phyloP scores from a whole-genome alignment of 139 green algal genomes.

The Closterium sp. region DNA sequence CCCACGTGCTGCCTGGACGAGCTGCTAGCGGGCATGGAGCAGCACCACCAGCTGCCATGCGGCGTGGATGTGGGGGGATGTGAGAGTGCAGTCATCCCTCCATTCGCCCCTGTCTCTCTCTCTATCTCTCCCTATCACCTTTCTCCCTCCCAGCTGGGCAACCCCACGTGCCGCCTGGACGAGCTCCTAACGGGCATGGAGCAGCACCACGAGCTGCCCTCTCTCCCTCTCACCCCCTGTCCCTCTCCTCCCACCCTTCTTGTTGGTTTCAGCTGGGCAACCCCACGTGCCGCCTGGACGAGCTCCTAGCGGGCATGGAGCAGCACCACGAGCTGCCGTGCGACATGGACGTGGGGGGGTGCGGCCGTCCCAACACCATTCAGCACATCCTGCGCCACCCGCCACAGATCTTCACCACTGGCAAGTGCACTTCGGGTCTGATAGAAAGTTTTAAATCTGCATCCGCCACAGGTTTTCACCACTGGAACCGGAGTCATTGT shows the following conservation, averaged over 20 bases:
- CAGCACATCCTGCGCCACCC: neutral
- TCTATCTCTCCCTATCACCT: neutral
- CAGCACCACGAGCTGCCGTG: slow-evolving; percentile 12
- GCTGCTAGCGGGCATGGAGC: neutral
- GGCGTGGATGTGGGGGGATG: neutral
- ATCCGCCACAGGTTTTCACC: too few relatives aligned
- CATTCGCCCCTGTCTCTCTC: neutral
- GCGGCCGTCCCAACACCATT: neutral
- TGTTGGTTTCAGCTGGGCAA: too few relatives aligned
- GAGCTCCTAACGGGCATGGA: neutral
- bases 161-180: neutral
- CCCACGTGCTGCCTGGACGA: neutral
- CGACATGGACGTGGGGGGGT: slow-evolving; percentile 15
- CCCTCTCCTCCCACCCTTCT: neutral
- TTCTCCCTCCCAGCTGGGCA: neutral
- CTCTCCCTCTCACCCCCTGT: neutral
- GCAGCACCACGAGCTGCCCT: slow-evolving; percentile 3
- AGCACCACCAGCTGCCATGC: neutral
- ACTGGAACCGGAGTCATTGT: too few relatives aligned
- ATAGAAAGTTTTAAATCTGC: too few relatives aligned
- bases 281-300: neutral
- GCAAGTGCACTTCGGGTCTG: neutral
- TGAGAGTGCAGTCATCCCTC: neutral
- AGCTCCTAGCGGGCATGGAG: neutral
- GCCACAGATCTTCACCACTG: slow-evolving; percentile 9